A percentile compares a stretch with the other conserved stretches of the same genome.
Conservation (phyloP, 371 early-diverging fungal species). For the Entomophthora muscae region DNA sequence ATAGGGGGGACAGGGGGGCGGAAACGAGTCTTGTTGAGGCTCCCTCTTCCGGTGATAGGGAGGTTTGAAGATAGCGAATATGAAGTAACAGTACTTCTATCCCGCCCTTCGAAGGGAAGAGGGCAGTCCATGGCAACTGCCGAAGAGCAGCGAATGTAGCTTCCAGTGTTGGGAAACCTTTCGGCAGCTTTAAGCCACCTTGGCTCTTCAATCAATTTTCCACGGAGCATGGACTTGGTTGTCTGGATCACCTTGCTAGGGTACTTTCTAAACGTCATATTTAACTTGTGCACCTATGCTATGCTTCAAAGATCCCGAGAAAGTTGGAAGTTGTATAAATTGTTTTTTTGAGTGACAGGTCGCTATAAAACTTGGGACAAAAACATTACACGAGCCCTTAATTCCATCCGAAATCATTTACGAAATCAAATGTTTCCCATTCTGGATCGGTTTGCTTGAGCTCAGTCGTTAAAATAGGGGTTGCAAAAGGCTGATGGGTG, state of each 20-base stretch:
- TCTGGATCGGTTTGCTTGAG: too few species aligned
- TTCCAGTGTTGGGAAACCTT: neutral
- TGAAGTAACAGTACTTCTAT: neutral
- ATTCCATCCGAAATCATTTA: too few species aligned
- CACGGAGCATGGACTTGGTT: neutral
- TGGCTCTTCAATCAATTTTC: neutral
- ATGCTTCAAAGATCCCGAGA: too few species aligned
- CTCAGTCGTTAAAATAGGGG: too few species aligned
- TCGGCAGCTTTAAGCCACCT: neutral
- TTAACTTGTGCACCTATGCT: too few species aligned
- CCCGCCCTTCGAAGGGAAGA: neutral
- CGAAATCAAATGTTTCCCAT: too few species aligned
- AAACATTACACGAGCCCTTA: too few species aligned
- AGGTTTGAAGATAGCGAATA: neutral
- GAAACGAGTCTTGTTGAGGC: neutral
- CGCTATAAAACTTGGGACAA: too few species aligned
- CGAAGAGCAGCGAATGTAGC: neutral
- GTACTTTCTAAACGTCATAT: neutral
- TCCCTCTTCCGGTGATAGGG: neutral
- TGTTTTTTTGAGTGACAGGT: too few species aligned
- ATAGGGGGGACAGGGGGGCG: slow-evolving; percentile 19
- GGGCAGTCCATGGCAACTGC: neutral
- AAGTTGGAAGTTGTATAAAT: too few species aligned
- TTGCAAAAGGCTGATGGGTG: too few species aligned
- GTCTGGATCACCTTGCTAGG: neutral